Conservation (phyloP, 441 rosid species). For the Corymbia calophylla region DNA sequence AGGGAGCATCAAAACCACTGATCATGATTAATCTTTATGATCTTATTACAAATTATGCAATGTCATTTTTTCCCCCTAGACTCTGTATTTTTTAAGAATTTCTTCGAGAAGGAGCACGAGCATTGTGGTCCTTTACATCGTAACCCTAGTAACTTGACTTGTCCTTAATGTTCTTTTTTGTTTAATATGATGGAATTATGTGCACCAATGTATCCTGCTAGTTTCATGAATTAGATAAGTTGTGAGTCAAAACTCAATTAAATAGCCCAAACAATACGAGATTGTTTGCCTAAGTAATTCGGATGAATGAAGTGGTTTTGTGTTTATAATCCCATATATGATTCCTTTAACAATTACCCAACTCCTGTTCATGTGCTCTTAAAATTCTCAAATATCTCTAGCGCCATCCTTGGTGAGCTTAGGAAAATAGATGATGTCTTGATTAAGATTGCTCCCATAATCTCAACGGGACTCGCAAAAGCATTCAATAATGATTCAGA, state of each 20-base stretch:
- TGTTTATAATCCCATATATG: background rate
- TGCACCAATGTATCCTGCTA: background rate
- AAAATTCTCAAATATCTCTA: background rate
- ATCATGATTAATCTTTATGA: background rate
- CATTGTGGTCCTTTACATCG: background rate
- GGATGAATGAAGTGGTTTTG: background rate
- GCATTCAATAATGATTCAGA: background rate
- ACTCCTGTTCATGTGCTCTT: background rate
- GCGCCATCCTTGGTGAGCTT: background rate
- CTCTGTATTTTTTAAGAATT: background rate
- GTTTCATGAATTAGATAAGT: background rate
- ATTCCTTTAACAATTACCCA: background rate
- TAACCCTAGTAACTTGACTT: background rate
- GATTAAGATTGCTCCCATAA: too few relatives aligned
- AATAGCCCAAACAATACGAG: background rate
- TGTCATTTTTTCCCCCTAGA: background rate
- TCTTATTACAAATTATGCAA: background rate
- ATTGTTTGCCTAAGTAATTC: background rate
- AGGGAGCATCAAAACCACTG: background rate
- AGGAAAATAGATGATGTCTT: too few relatives aligned
- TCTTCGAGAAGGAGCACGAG: background rate
- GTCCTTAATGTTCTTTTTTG: background rate
- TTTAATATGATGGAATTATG: background rate
- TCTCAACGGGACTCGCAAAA: background rate
- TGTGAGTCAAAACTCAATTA: background rate